Percentiles rank a stretch among this genome's conserved stretches.
Evolutionary conservation across 1,139 yeast genomes (phyloP).

Genomic region (Geotrichum candidum): DNA sequence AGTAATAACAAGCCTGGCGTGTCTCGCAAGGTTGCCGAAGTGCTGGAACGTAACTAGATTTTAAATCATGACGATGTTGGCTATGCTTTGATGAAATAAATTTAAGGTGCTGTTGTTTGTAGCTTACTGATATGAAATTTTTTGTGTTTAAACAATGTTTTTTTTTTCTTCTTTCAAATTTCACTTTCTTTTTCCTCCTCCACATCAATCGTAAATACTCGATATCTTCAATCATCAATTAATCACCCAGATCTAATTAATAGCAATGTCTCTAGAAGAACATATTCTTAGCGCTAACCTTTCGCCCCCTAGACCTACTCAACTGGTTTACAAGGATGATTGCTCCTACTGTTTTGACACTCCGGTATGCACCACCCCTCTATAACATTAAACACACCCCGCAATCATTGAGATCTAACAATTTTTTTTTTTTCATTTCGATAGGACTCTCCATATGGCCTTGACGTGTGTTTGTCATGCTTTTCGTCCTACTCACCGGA

Average conservation of each 20-base stretch:
- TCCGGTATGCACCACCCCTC: slow-evolving; percentile 34
- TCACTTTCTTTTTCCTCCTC: neutral
- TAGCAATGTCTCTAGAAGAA: slow-evolving; percentile 13
- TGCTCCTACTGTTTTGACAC: slow-evolving; percentile 78
- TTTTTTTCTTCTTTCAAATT: neutral
- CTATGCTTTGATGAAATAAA: slow-evolving; percentile 28
- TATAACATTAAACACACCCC: neutral
- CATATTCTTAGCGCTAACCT: slow-evolving; percentile 10
- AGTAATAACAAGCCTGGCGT: slow-evolving; percentile 59
- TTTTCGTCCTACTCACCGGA: slow-evolving; percentile 57
- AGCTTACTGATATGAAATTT: neutral
- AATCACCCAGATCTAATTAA: neutral
- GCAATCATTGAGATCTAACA: neutral
- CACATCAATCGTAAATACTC: neutral
- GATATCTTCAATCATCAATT: neutral
- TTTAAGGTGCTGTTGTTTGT: neutral
- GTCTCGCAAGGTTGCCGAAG: slow-evolving; percentile 48
- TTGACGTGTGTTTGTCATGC: slow-evolving; percentile 68
- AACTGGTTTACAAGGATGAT: slow-evolving; percentile 67
- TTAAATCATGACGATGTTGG: slow-evolving; percentile 48
- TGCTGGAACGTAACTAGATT: slow-evolving; percentile 41
- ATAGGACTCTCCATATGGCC: slow-evolving; percentile 49
- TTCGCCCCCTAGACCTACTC: slow-evolving; percentile 22
- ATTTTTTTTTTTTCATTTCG: neutral
- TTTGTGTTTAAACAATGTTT: neutral